Evolutionary conservation across 768 basidiomycete species (phyloP), one percentile per base, ranked within the genome.

Genomic region (Leccinum broughii): DNA sequence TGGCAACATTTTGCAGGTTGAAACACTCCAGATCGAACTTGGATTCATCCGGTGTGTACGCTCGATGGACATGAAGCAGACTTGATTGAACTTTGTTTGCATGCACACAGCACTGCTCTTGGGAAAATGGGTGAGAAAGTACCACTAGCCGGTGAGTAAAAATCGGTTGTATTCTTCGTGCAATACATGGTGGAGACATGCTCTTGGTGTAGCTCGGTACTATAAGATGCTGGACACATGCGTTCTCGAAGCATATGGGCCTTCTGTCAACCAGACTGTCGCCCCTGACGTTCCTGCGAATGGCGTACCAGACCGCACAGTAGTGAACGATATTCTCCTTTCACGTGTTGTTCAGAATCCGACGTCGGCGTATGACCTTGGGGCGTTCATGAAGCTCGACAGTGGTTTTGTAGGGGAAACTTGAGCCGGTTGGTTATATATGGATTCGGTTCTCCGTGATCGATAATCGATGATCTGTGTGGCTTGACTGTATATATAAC

Each of bases 111-210:
- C 35, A 76, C 77, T 37, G 85, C 87, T 3, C 79, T 90, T 24
- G 72, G 75, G 11, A 85, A 83, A 64, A 79, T 90, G 61, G 88
- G 88, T 0, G 82, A 86, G 65, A 83, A 85, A 17, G 79, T 89
- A 46, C 88, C 89, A 26, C 75, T 91, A 57, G 86, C 88, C 4
- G 79, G 80, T 80, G 61, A 63, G 78, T 24, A 51, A 14, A 35
- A 4, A 41, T 73, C 8, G 6, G 51, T 54, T 46, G 28, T 8
- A 35, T 32, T n/a, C n/a, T n/a, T 52, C 11, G 26, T 20, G 30
- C 46, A 34, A 39, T 26, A 6, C 17, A 50, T 20, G n/a, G 22
- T 50, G 13, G 32, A 52, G 26, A 60, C 22, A 6, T 49, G 1
- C 11, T 39, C 52, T 35, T 24, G 30, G n/a, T 56, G 26, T 48